Base-by-base conservation (phyloP, 345 rosid genomes). In the Stellera chamaejasme region DNA sequence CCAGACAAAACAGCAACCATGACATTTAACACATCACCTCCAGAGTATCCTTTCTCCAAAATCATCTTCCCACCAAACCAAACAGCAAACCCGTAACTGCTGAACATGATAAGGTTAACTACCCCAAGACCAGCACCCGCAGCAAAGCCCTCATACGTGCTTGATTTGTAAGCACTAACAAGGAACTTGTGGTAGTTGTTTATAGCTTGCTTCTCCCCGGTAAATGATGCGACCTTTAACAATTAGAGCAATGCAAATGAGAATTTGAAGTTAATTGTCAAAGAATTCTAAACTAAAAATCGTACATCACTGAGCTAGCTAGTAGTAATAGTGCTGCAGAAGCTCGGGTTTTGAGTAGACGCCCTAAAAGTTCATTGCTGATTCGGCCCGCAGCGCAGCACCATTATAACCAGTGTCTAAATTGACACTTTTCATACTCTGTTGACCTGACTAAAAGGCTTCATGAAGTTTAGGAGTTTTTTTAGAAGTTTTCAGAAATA, bases 1-100 rank as follows among this genome's bases (percentile, higher is more conserved):
- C 90, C 95, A 11, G 78, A 79, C 54, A 92, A 65, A 43, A 92
- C 85, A 10, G 98, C 77, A 15, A 86, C 1, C 49, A 91, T 82
- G 63, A 91, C 89, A 49, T 78, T 88, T 27, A 84, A 16, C 23
- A 92, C 95, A 13, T 54, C 60, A 15, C 98, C 98, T 1, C 96
- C 96, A 0, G 66, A 23, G 65, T 85, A 92, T 15, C 93, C 95
- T 74, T 77, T 79, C 14, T 84, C 81, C 58, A 83, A 10, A 28
- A 88, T 82, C 85, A 88, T 50, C 88, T 67, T 88, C 23, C 76
- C 92, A 4, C 98, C 96, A 51, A 53, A 88, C 95, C 96, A 92
- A 39, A 88, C 57, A 1, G 96, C 84, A 72, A 92, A 62, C n/a
- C 75, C 77, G 59, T 92, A 92, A 59, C 74, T 82, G 59, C 76